Percentiles rank a stretch among this genome's conserved stretches.
Conservation (phyloP, 805 yeast genomes). For the Scheffersomyces stipitis region DNA sequence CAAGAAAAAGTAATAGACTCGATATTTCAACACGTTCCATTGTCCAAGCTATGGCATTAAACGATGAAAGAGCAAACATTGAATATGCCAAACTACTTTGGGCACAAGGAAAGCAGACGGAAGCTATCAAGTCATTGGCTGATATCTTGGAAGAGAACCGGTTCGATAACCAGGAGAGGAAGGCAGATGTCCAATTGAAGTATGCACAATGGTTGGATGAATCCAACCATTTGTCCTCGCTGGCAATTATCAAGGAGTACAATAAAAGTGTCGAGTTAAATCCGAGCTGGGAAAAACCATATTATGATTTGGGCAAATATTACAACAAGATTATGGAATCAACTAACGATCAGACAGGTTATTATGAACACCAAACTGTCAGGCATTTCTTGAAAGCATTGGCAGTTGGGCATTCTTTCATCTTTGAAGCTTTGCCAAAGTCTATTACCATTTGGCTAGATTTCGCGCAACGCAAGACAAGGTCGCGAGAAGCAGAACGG, state of each 20-base stretch:
- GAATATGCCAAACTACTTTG: slow-evolving; percentile 83
- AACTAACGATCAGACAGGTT: slow-evolving; percentile 49
- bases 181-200: slow-evolving; percentile 59
- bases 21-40: slow-evolving; percentile 72
- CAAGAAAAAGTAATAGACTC: slow-evolving; percentile 65
- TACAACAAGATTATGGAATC: slow-evolving; percentile 76
- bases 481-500: slow-evolving; percentile 30
- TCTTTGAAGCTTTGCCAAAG: slow-evolving; percentile 85
- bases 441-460: slow-evolving; percentile 92
- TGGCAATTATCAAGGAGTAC: slow-evolving; percentile 70
- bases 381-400: slow-evolving; percentile 59
- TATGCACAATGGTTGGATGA: slow-evolving; percentile 87
- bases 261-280: slow-evolving; percentile 54
- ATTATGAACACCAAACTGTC: slow-evolving; percentile 55
- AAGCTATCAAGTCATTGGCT: slow-evolving; percentile 70
- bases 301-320: slow-evolving; percentile 76
- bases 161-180: slow-evolving; percentile 14
- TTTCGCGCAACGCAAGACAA: slow-evolving; percentile 43
- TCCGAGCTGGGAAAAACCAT: slow-evolving; percentile 71
- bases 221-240: slow-evolving; percentile 80
- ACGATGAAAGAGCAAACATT: slow-evolving; percentile 51
- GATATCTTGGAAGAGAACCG: slow-evolving; percentile 31
- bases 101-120: slow-evolving; percentile 85
- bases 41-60: slow-evolving; percentile 53
- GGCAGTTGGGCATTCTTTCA: slow-evolving; percentile 59